phyloP scores from a whole-genome alignment of 2,329 filamentous ascomycete species.

The Penicillium decumbens region DNA sequence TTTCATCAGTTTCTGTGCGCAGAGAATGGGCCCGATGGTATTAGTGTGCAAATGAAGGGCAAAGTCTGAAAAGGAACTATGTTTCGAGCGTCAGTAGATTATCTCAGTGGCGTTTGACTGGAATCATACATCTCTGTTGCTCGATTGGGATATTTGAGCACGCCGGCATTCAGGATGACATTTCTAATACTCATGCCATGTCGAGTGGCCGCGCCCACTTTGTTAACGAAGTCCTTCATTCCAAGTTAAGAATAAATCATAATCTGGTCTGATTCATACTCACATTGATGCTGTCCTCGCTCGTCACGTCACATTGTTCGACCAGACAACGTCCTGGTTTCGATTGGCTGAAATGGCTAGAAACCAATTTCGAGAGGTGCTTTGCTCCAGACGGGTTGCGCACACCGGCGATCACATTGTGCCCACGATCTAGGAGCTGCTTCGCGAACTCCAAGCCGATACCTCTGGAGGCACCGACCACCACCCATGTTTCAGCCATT shows the following conservation, averaged over 20 bases:
- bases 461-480: constrained; percentile 32
- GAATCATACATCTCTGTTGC: constrained; percentile 46
- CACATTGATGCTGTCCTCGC: constrained; percentile 50
- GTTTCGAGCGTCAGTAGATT: constrained; percentile 4
- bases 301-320: constrained; percentile 52
- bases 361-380: constrained; percentile 22
- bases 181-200: constrained; percentile 47
- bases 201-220: constrained; percentile 29
- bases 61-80: constrained; percentile 51
- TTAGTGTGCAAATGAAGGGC: constrained; percentile 55
- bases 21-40: constrained; percentile 56
- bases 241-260: not conserved
- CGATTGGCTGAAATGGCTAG: constrained; percentile 1
- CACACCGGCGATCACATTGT: constrained; percentile 51
- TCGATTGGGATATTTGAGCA: constrained; percentile 55
- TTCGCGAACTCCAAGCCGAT: constrained; percentile 51
- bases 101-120: constrained; percentile 6
- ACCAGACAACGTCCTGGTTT: constrained; percentile 35
- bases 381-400: constrained; percentile 41
- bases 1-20: constrained; percentile 50
- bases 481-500: constrained; percentile 26
- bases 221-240: not conserved
- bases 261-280: constrained; percentile 11
- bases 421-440: constrained; percentile 45
- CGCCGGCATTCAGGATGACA: constrained; percentile 55